Conservation (phyloP, 2,329 filamentous ascomycete genomes). For the Cordyceps pruinosa region DNA sequence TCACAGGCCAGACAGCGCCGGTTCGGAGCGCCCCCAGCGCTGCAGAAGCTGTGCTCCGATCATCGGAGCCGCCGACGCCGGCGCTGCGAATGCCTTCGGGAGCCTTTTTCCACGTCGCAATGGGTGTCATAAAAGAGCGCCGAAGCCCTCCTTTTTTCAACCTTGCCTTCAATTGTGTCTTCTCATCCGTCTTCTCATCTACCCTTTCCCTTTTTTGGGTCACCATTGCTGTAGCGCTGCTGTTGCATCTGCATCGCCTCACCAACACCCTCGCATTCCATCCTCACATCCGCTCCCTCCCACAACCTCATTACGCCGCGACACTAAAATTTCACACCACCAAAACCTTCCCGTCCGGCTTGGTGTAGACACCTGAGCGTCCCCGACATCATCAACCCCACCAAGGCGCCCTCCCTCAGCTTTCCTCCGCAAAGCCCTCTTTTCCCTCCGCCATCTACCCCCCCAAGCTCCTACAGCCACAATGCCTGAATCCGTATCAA, state of each 20-base stretch:
- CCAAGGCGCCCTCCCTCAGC: background rate
- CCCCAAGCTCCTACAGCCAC: slow-evolving; percentile 27
- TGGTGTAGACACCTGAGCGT: background rate
- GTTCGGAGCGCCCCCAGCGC: slow-evolving; percentile 19
- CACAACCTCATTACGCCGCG: background rate
- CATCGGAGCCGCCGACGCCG: slow-evolving; percentile 21
- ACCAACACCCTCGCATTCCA: background rate
- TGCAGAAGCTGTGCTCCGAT: slow-evolving; percentile 21
- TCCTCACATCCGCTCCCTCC: background rate
- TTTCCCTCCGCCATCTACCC: slow-evolving; percentile 10
- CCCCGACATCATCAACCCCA: slow-evolving; percentile 5
- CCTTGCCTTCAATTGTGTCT: background rate
- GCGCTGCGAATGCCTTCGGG: slow-evolving; percentile 1
- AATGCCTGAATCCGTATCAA: slow-evolving; percentile 69
- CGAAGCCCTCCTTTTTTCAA: background rate
- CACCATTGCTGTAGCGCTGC: background rate
- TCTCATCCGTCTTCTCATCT: background rate
- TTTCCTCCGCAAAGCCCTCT: slow-evolving; percentile 8
- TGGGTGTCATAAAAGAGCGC: slow-evolving; percentile 17
- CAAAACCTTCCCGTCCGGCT: background rate
- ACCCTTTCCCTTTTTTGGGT: background rate
- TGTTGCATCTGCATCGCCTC: background rate
- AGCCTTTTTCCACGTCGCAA: background rate
- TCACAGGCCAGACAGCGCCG: slow-evolving; percentile 12
- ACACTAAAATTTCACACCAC: slow-evolving; percentile 2